Base-by-base conservation (phyloP, 768 basidiomycete genomes). In the Boletus vermiculosoides region DNA sequence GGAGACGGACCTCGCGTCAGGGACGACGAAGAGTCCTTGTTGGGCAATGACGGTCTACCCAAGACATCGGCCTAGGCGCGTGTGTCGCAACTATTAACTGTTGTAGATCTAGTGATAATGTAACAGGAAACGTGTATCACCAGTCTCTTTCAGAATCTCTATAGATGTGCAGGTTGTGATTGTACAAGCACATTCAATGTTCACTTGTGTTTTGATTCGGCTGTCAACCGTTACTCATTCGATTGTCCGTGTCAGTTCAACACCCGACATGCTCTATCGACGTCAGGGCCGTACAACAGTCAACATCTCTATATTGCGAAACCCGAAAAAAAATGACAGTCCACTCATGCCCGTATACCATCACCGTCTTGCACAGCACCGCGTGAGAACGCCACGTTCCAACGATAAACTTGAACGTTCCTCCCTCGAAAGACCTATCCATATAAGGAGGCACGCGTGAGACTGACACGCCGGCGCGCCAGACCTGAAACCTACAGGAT, bases 1-100 rank as follows among this genome's bases (percentile, higher is more conserved):
- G 96, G 96, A 0, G 94, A 94, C 66, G 95, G 96, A 0, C 96
- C 96, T 0, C 80, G 89, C 60, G 82, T 83, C 18, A 71, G 97
- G 36, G 80, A 73, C 33, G 66, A 71, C 0, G 81, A 81, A 49
- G 90, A 92, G 63, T 74, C 84, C 23, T 68, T 99, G 61, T 73
- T 98, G 60, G 82, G 79, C 2, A 65, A 64, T 0, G 77, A 87
- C 53, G 96, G 96, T 4, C 63, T 89, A 45, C 94, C 95, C 1
- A 85, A 80, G 62, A 72, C 72, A 18, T 56, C 82, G 46, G 76
- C 73, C n/a, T 80, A 55, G 60, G 6, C 23, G 34, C n/a, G 39
- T 20, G n/a, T 13, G 16, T n/a, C 22, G n/a, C 22, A 28, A 16
- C 13, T 11, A 8, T 45, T 18, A 6, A 20, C 1, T 22, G 18